phyloP scores from a whole-genome alignment of 495 filamentous ascomycete species.

The Pseudotulostoma volvatum region DNA sequence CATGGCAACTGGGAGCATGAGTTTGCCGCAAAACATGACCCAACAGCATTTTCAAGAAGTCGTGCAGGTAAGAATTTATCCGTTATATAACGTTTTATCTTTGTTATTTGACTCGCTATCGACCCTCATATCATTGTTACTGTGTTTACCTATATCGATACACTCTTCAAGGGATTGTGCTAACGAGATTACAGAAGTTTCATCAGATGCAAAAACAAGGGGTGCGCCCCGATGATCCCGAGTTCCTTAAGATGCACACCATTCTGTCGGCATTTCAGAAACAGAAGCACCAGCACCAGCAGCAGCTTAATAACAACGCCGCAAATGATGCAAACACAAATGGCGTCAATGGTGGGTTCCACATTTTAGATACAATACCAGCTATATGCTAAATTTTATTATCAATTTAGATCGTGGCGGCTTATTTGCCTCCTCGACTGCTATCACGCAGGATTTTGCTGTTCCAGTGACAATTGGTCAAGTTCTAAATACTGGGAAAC shows the following conservation, averaged over 20 bases:
- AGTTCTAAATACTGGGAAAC: slow-evolving; percentile 13
- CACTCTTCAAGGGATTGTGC: too few species aligned
- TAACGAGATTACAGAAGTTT: slow-evolving; percentile 45
- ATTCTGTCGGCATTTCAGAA: slow-evolving; percentile 50
- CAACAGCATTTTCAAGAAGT: slow-evolving; percentile 47
- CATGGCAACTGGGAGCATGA: slow-evolving; percentile 42
- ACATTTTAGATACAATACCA: neutral
- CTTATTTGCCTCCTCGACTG: slow-evolving; percentile 31
- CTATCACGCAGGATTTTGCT: too few species aligned
- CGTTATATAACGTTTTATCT: neutral
- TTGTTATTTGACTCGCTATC: slow-evolving; percentile 1
- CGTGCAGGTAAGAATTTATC: slow-evolving; percentile 33
- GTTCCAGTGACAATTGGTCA: slow-evolving; percentile 24
- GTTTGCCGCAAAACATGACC: slow-evolving; percentile 38
- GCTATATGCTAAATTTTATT: neutral
- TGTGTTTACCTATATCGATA: too few species aligned
- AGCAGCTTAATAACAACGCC: slow-evolving; percentile 22
- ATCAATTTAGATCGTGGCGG: slow-evolving; percentile 21
- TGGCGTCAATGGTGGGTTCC: slow-evolving; percentile 33
- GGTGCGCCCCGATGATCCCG: slow-evolving; percentile 58
- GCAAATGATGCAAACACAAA: slow-evolving; percentile 24
- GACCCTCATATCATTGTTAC: neutral
- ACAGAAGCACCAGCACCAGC: slow-evolving; percentile 42
- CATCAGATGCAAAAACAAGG: slow-evolving; percentile 66
- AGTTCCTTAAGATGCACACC: slow-evolving; percentile 56